Conservation (phyloP, 768 basidiomycete genomes). For the Clathrus columnatus region DNA sequence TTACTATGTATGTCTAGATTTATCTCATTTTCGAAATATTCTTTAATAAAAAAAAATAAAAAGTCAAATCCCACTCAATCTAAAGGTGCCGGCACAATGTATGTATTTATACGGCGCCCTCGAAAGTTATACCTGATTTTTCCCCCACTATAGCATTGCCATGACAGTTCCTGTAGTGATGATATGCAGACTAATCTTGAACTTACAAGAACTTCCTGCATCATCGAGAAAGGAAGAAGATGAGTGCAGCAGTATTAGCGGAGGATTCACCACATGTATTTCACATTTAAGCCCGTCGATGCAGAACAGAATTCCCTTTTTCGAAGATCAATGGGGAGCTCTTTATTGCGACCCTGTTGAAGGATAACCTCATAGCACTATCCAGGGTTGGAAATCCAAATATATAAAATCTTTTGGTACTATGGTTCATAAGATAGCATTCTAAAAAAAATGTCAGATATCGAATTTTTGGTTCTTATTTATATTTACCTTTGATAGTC, state of each 20-base stretch:
- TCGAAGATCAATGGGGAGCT: neutral
- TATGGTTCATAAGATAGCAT: too few species aligned
- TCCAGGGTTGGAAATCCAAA: too few species aligned
- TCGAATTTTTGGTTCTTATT: too few species aligned
- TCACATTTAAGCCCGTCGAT: neutral
- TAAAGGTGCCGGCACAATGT: neutral
- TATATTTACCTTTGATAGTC: too few species aligned
- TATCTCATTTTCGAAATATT: neutral
- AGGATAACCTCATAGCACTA: too few species aligned
- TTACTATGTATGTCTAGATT: neutral
- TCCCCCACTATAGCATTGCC: neutral
- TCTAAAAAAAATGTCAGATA: too few species aligned
- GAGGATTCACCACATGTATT: neutral
- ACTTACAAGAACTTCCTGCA: neutral
- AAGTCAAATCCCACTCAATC: neutral
- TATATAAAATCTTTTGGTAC: too few species aligned
- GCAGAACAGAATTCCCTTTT: neutral
- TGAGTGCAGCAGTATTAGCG: neutral
- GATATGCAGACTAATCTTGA: neutral
- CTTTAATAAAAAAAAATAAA: neutral
- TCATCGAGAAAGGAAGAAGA: neutral
- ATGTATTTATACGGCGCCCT: too few species aligned
- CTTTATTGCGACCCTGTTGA: too few species aligned
- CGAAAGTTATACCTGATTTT: neutral
- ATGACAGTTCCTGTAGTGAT: neutral